Percentiles rank a stretch among this genome's conserved stretches.
phyloP scores from a whole-genome alignment of 768 basidiomycete genomes.

The Macrolepiota albuminosa region DNA sequence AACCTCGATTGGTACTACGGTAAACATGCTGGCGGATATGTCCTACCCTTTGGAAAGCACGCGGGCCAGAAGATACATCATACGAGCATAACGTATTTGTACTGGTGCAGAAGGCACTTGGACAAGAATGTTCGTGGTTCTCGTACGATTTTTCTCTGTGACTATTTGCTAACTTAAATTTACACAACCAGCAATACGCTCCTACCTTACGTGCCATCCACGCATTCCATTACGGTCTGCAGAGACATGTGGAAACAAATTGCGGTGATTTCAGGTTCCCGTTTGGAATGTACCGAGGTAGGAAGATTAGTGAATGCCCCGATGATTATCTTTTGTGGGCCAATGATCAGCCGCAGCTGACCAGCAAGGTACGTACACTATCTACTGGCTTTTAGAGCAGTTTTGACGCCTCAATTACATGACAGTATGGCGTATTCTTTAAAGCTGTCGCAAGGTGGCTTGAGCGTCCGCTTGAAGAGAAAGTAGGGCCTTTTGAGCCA shows the following conservation, averaged over 20 bases:
- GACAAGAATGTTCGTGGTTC: not conserved
- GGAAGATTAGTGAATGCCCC: not conserved
- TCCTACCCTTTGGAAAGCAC: conserved; percentile 6
- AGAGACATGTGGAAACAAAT: not conserved
- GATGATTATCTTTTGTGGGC: not conserved
- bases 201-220: not conserved
- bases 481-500: not conserved
- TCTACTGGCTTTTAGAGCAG: not conserved
- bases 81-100: conserved; percentile 9
- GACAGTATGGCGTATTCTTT: not conserved
- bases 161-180: not conserved
- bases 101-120: conserved; percentile 4
- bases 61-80: conserved; percentile 1
- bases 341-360: too few species aligned
- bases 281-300: not conserved
- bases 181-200: not conserved
- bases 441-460: not conserved
- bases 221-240: not conserved
- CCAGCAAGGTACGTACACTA: not conserved
- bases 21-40: not conserved
- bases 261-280: not conserved
- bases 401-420: not conserved
- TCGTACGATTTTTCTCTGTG: not conserved
- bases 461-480: not conserved
- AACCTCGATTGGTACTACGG: conserved; percentile 3